Base-by-base conservation (phyloP, 108 stramenopile genomes). In the Skeletonema costatum region DNA sequence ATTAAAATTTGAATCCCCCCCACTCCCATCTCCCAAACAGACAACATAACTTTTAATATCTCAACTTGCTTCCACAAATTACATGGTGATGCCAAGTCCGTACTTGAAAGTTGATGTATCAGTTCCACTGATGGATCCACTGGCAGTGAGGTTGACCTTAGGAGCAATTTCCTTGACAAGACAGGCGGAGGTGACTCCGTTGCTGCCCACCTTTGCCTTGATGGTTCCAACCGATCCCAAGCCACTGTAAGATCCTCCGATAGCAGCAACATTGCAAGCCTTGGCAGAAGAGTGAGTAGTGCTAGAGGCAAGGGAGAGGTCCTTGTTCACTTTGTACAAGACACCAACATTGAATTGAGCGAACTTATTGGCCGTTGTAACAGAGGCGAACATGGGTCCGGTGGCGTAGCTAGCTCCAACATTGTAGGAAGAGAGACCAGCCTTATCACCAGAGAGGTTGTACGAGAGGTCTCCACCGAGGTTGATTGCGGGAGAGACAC, bases 171-270 rank as follows among this genome's bases (percentile, higher is more conserved):
- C 92, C 87, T 89, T 90, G 66, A 92, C 69, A 76, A 97, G 59
- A 72, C 84, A 81, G 51, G 96, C 93, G 13, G 84, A 85, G 35
- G 92, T 79, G 56, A 88, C 68, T 35, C 96, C 96, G 38, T 85
- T 80, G 76, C 83, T 88, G 38, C 87, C 84, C 56, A 89, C 78
- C 92, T 97, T 97, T 31, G 92, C 96, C 91, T 97, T 97, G 91
- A 97, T 68, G 67, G 80, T 83, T 75, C 96, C 96, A 64, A 91
- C 74, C 36, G 58, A 73, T 29, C 68, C 70, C 62, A 89, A 80
- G 31, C 74, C 75, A 85, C 90, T 92, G 90, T 90, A 97, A 19
- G 86, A 31, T 32, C 87, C 93, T 53, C 96, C 96, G 60, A 94
- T 68, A 51, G 89, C 92, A 31, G 79, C 29, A 29, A 94, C 71